A percentile compares a stretch with the other conserved stretches of the same genome.
Evolutionary conservation across 495 filamentous ascomycete species (phyloP).

Genomic region (Talaromyces trachyspermus): DNA sequence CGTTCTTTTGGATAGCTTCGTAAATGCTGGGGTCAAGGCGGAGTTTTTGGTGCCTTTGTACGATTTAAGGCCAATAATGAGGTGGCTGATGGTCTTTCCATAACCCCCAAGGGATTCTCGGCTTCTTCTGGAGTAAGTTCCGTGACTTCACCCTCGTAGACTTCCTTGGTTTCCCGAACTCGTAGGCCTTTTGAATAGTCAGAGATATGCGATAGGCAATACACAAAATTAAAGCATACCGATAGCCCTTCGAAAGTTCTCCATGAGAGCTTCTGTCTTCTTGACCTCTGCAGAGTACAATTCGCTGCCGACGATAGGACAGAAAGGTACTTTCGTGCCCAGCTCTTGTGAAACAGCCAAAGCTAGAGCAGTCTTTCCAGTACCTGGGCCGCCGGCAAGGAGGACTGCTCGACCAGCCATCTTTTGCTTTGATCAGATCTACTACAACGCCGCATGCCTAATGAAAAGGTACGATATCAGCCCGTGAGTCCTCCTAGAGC

Average conservation of each 20-base stretch:
- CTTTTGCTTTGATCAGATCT: slow-evolving; percentile 89
- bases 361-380: slow-evolving; percentile 93
- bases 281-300: slow-evolving; percentile 96
- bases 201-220: slow-evolving; percentile 10
- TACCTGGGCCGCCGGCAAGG: slow-evolving; percentile 86
- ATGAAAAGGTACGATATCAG: slow-evolving; percentile 12
- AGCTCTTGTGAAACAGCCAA: slow-evolving; percentile 92
- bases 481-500: background rate
- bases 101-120: slow-evolving; percentile 96
- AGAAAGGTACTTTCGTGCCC: slow-evolving; percentile 95
- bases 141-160: slow-evolving; percentile 95
- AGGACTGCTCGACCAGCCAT: slow-evolving; percentile 94
- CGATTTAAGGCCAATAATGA: slow-evolving; percentile 84
- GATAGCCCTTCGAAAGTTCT: slow-evolving; percentile 94
- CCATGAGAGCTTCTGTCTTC: slow-evolving; percentile 98
- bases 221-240: slow-evolving; percentile 38
- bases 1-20: slow-evolving; percentile 96
- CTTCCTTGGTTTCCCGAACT: slow-evolving; percentile 96
- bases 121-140: slow-evolving; percentile 93
- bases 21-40: slow-evolving; percentile 95
- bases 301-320: slow-evolving; percentile 93
- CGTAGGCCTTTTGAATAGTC: slow-evolving; percentile 52
- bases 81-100: slow-evolving; percentile 85
- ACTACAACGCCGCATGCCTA: slow-evolving; percentile 90
- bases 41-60: slow-evolving; percentile 93